Conservation (phyloP, 345 rosid genomes). For the Salix exigua region DNA sequence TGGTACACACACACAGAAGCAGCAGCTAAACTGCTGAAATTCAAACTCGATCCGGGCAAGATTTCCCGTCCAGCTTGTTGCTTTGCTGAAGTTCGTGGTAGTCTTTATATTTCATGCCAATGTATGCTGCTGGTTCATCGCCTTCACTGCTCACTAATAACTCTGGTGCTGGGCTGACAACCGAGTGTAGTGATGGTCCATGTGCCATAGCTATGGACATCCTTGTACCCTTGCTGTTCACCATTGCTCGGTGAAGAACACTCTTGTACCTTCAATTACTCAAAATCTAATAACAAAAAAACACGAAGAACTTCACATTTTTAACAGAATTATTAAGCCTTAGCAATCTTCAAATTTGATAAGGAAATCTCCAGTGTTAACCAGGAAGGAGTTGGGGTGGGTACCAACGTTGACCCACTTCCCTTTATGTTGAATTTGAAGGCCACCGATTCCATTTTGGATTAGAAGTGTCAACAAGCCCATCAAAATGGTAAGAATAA, state of each 20-base stretch:
- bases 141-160: conserved; percentile 11
- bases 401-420: too few species aligned
- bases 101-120: conserved; percentile 37
- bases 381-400: conserved; percentile 36
- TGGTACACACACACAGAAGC: too few species aligned
- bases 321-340: too few species aligned
- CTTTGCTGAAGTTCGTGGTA: conserved; percentile 22
- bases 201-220: conserved; percentile 29
- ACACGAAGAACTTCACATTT: too few species aligned
- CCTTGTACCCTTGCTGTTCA: conserved; percentile 36
- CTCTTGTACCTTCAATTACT: conserved; percentile 61
- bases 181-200: conserved; percentile 45
- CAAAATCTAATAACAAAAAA: conserved; percentile 25
- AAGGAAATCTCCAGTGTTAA: conserved; percentile 36
- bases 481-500: too few species aligned
- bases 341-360: too few species aligned
- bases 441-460: too few species aligned
- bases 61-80: too few species aligned
- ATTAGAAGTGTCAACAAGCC: too few species aligned
- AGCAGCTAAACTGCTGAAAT: too few species aligned
- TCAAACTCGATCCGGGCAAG: too few species aligned
- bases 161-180: conserved; percentile 34
- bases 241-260: conserved; percentile 41
- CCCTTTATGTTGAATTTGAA: too few species aligned
- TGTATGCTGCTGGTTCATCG: conserved; percentile 17